Base-by-base conservation (phyloP, 2,329 filamentous ascomycete species). In the Nothomitra cinnamomea region DNA sequence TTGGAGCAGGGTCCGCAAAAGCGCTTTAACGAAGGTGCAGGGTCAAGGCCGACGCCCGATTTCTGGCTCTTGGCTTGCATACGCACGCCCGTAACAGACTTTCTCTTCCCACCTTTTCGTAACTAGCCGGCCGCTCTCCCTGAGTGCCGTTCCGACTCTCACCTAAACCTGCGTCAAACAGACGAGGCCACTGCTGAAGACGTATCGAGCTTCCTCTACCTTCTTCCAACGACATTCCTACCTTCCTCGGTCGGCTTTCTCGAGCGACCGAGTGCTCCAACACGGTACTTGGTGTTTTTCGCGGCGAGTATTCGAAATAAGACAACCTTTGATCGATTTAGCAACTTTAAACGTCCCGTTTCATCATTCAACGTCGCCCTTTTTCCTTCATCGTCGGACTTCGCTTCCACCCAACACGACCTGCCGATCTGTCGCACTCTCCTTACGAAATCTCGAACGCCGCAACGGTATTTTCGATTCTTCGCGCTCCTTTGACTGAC, bases 21-120 rank as follows among this genome's bases (percentile, higher is more conserved):
- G 41, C 17, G 15, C 43, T 48, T 48, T 48, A 48, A 48, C 43
- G 43, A 48, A 10, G 19, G 43, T 48, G 43, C 43, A 48, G 13
- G 15, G 24, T 48, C 22, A 28, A 32, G 5, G 19, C 19, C 43
- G 24, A 48, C 43, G 22, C 43, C 43, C 43, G 43, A 48, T 48
- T 48, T 48, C 43, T 48, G 10, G 28, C 43, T 48, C 43, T 48
- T 48, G 43, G 43, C 43, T 48, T 48, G 43, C 43, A 48, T 48
- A 48, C 43, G 43, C 43, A 48, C 24, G 43, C 43, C 43, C 22
- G 43, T 15, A 25, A 48, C 2, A 25, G 10, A 25, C 4, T 12
- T 48, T 25, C 43, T 41, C 38, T 19, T 41, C 13, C 22, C 21
- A 28, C 22, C 21, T 48, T 22, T 22, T 19, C 19, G 42, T 45